Base-by-base conservation (phyloP, 1,139 yeast genomes). In the Saccharomyces uvarum region DNA sequence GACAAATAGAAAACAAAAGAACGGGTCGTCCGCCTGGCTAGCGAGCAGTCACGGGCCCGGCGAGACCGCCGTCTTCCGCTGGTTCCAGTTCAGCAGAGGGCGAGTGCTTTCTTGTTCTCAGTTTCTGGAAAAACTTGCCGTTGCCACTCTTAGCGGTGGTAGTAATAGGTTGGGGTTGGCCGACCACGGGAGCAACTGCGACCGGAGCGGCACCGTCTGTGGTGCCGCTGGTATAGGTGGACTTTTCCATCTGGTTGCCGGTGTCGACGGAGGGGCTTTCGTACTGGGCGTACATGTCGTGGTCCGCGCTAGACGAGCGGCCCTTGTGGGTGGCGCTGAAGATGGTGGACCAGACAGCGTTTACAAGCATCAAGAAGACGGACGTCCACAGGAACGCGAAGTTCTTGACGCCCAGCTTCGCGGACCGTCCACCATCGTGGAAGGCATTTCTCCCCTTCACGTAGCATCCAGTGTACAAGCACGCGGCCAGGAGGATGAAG, bases 311-410 rank as follows among this genome's bases (percentile, higher is more conserved):
- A 33, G 44, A 48, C 27, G 42, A 8, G 33, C 28, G 11, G 54
- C 52, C 21, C 16, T 49, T 53, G 19, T 53, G 55, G 16, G 49
- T 48, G 4, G 51, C 58, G 4, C 53, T 48, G 19, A 56, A 49
- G 6, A 57, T 46, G 4, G 60, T 54, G 6, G 60, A 47, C 68
- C 69, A 65, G 24, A 68, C 46, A 1, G 71, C 57, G 49, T 66
- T 62, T 31, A 81, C 55, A 38, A 79, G 57, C 52, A 80, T 66
- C 61, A 80, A 69, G 53, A 78, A 79, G 2, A 77, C 79, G 1
- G 81, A 71, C 19, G 86, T 76, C 93, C 93, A 86, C 52, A 82
- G 70, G 57, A 84, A 79, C 14, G 81, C 89, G 68, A 84, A 75
- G 70, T 81, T 72, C 58, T 79, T 79, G 42, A 75, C 76, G 42